Conservation (phyloP, 176 grass and related monocot genomes). For the Avena sativa region DNA sequence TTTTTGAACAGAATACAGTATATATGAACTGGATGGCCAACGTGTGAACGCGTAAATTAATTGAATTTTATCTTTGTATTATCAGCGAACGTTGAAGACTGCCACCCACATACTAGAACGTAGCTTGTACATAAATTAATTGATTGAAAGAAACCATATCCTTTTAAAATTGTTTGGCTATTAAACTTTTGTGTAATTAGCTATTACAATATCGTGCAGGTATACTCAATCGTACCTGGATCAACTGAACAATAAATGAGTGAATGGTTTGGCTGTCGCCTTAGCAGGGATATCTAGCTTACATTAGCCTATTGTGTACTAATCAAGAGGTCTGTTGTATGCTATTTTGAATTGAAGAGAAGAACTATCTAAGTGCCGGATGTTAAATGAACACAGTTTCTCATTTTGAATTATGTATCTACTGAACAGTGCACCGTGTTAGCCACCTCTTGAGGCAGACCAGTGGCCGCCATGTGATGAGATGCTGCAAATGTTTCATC, state of each 20-base stretch:
- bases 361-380: slow-evolving; percentile 7
- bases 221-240: slow-evolving; percentile 47
- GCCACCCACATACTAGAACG: not conserved
- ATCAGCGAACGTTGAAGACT: not conserved
- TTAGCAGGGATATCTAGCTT: not conserved
- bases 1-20: not conserved
- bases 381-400: not conserved
- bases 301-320: slow-evolving; percentile 23
- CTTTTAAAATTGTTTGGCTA: not conserved
- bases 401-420: slow-evolving; percentile 16
- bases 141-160: not conserved
- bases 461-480: not conserved
- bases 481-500: not conserved
- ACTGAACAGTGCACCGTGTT: not conserved
- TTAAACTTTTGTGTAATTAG: not conserved
- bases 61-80: not conserved
- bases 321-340: slow-evolving; percentile 26
- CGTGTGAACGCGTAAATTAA: not conserved
- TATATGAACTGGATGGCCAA: not conserved
- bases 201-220: slow-evolving; percentile 36
- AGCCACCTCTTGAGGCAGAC: not conserved
- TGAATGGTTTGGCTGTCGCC: slow-evolving; percentile 7
- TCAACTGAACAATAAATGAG: slow-evolving; percentile 48
- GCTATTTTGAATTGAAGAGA: slow-evolving; percentile 11
- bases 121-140: not conserved